A percentile compares a stretch with the other conserved stretches of the same genome.
phyloP scores from a whole-genome alignment of 768 basidiomycete species.

The Amanita molliuscula region DNA sequence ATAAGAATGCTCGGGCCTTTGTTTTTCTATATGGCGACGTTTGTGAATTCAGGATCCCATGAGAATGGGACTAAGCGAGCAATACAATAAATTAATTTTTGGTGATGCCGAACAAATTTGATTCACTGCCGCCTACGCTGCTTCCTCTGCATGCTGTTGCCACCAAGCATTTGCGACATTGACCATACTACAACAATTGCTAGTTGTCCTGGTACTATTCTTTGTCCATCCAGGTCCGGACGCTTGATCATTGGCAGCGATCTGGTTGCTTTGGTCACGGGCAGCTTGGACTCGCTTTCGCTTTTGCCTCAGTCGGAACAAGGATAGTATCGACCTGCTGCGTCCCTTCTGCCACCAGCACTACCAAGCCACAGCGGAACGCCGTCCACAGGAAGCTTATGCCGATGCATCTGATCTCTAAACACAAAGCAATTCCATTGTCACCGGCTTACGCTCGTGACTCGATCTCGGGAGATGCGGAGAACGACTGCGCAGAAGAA shows the following conservation, averaged over 20 bases:
- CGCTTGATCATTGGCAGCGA: neutral
- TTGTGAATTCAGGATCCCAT: neutral
- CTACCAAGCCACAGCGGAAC: neutral
- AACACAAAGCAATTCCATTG: neutral
- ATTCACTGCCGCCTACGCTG: neutral
- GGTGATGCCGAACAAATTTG: neutral
- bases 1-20: too few species aligned
- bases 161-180: neutral
- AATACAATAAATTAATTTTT: neutral
- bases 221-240: neutral
- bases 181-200: neutral
- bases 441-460: neutral
- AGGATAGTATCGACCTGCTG: neutral
- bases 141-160: neutral
- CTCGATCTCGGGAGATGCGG: neutral
- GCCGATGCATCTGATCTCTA: neutral
- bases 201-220: too few species aligned
- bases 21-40: neutral
- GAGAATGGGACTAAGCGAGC: conserved; percentile 2
- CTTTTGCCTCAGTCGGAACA: too few species aligned
- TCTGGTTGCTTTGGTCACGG: neutral
- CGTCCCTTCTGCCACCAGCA: neutral
- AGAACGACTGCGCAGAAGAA: conserved; percentile 1
- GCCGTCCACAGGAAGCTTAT: neutral
- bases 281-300: neutral